Evolutionary conservation across 176 grass and related monocot species (phyloP).

Genomic region (Avena sativa): DNA sequence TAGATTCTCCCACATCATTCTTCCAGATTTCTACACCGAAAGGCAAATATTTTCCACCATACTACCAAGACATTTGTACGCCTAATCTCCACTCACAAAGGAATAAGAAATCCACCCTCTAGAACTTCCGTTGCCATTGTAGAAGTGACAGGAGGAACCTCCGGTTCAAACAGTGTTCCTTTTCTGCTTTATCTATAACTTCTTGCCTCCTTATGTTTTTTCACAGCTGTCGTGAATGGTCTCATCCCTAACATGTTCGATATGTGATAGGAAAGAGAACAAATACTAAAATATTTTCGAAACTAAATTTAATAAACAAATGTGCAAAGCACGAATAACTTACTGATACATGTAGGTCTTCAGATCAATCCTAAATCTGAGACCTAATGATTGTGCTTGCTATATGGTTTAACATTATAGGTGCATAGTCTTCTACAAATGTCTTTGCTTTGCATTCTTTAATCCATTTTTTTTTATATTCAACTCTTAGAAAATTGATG

Average conservation of each 20-base stretch:
- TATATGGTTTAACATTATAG: conserved; percentile 21
- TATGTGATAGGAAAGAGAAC: not conserved
- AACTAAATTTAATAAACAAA: not conserved
- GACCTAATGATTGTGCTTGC: conserved; percentile 30
- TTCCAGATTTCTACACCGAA: not conserved
- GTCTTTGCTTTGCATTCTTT: conserved; percentile 30
- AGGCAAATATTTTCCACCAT: not conserved
- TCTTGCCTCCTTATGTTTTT: not conserved
- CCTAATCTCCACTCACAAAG: not conserved
- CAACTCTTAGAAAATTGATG: conserved; percentile 5
- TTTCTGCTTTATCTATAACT: not conserved
- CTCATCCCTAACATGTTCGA: not conserved
- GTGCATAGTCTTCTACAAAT: conserved; percentile 1
- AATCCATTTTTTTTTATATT: not conserved
- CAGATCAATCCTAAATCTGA: conserved; percentile 41
- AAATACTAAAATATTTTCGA: not conserved
- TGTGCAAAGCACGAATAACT: not conserved
- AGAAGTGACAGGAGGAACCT: not conserved
- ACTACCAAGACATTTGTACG: not conserved
- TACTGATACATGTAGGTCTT: conserved; percentile 9
- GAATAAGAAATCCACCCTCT: not conserved
- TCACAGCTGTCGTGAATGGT: not conserved
- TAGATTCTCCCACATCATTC: not conserved
- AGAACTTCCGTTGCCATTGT: not conserved
- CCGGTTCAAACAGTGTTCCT: not conserved